A percentile compares a stretch with the other conserved stretches of the same genome.
Evolutionary conservation across 306 rosid genomes (phyloP).

Genomic region (Quercus bicolor): DNA sequence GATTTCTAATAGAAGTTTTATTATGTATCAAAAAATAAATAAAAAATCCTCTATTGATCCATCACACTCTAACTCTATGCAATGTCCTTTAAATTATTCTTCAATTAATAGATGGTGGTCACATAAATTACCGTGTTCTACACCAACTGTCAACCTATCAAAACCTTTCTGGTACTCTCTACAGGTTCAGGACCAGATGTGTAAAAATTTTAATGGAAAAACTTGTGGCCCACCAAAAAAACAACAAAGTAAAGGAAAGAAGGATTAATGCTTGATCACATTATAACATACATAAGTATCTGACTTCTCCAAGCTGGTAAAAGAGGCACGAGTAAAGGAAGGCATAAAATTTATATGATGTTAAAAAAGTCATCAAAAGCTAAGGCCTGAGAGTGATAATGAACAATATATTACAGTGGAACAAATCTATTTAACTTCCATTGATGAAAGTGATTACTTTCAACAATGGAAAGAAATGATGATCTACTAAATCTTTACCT

Average conservation of each 20-base stretch:
- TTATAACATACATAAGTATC: not conserved
- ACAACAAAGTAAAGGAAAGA: not conserved
- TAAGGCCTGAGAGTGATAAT: not conserved
- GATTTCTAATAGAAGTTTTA: no score
- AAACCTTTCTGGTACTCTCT: not conserved
- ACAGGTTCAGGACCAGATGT: not conserved
- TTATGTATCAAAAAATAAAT: no score
- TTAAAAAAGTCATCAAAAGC: not conserved
- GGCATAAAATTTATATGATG: not conserved
- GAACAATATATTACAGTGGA: not conserved
- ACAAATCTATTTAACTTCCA: constrained; percentile 7
- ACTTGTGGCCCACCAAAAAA: not conserved
- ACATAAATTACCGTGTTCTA: not conserved
- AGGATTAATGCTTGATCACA: not conserved
- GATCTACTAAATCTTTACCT: constrained; percentile 47
- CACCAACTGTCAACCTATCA: not conserved
- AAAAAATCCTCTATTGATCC: not conserved
- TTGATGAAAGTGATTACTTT: not conserved
- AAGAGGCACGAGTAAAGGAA: not conserved
- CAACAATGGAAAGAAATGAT: constrained; percentile 11
- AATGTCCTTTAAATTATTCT: not conserved
- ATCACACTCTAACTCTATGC: not conserved
- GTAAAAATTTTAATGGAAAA: not conserved
- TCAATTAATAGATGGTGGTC: not conserved
- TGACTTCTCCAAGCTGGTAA: not conserved